phyloP scores from a whole-genome alignment of 305 asterid genomes.

The Stenogyne calaminthoides region DNA sequence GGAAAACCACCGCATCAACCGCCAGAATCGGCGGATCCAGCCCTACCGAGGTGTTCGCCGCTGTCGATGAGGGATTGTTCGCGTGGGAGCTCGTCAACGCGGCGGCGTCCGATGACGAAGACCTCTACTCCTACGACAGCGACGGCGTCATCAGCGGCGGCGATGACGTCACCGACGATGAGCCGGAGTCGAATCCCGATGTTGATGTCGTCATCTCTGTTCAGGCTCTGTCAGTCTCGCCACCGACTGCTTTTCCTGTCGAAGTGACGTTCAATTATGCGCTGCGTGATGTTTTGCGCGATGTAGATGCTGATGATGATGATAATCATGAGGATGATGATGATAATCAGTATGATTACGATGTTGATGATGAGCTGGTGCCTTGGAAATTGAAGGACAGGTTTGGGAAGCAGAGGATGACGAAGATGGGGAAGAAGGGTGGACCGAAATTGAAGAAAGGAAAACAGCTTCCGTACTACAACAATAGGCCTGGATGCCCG shows the following conservation, averaged over 20 bases:
- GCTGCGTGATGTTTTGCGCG: slow-evolving; percentile 13
- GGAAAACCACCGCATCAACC: slow-evolving; percentile 39
- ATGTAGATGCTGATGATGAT: slow-evolving; percentile 5
- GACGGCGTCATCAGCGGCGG: slow-evolving; percentile 33
- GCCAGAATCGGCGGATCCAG: slow-evolving; percentile 40
- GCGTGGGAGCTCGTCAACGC: slow-evolving; percentile 79
- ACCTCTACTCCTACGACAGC: slow-evolving; percentile 51
- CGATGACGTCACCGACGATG: background rate
- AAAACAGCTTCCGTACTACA: slow-evolving; percentile 52
- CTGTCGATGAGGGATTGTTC: slow-evolving; percentile 49
- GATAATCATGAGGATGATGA: slow-evolving; percentile 11
- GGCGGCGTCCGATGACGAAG: slow-evolving; percentile 56
- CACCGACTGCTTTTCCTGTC: slow-evolving; percentile 37
- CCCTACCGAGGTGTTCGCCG: slow-evolving; percentile 32
- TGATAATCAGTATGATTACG: slow-evolving; percentile 34
- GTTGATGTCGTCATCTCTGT: slow-evolving; percentile 32
- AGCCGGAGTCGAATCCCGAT: slow-evolving; percentile 1
- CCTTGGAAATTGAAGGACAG: slow-evolving; percentile 58
- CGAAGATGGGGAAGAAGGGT: slow-evolving; percentile 69
- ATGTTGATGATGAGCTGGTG: slow-evolving; percentile 73
- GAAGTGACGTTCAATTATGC: slow-evolving; percentile 21
- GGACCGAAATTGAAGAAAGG: slow-evolving; percentile 43
- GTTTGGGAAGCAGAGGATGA: slow-evolving; percentile 71
- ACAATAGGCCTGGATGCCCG: slow-evolving; percentile 64
- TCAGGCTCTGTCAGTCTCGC: slow-evolving; percentile 37